phyloP scores from a whole-genome alignment of 2,329 filamentous ascomycete species.

The Cladophialophora psammophila region DNA sequence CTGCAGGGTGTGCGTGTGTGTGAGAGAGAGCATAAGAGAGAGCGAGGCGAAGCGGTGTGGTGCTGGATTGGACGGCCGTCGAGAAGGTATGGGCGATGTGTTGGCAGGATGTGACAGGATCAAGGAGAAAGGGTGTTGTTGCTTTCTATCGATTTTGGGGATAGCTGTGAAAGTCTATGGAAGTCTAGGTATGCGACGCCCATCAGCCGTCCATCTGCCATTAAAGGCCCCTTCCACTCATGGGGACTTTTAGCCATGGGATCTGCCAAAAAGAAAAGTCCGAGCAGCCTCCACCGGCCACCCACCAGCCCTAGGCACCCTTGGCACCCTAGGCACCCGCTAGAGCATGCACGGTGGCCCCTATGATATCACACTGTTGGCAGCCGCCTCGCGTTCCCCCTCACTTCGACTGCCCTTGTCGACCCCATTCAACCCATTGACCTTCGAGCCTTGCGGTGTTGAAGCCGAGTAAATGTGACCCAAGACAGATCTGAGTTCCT shows the following conservation, averaged over 20 bases:
- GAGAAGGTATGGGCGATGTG: conserved; percentile 26
- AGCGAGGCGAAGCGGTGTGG: conserved; percentile 5
- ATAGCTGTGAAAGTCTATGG: conserved; percentile 21
- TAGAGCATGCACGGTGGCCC: background rate
- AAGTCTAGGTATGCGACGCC: background rate
- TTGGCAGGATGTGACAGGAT: conserved; percentile 31
- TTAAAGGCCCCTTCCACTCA: conserved; percentile 7
- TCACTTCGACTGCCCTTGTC: conserved; percentile 49
- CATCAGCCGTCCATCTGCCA: background rate
- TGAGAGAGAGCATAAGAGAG: background rate
- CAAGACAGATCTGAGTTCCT: conserved; percentile 66
- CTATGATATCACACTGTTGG: conserved; percentile 57
- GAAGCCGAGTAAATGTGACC: conserved; percentile 55
- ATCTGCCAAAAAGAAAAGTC: conserved; percentile 14
- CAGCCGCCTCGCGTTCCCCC: conserved; percentile 51
- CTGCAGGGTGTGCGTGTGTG: background rate
- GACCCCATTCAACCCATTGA: conserved; percentile 39
- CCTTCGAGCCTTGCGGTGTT: conserved; percentile 45
- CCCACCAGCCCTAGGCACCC: background rate
- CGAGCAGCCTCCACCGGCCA: background rate
- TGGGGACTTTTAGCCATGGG: conserved; percentile 9
- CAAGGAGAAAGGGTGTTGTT: conserved; percentile 20
- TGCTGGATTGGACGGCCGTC: conserved; percentile 9
- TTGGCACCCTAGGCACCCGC: conserved; percentile 12
- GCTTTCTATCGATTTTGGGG: conserved; percentile 34